Evolutionary conservation across 2,329 filamentous ascomycete species (phyloP).

Genomic region (Penicillium sp.): DNA sequence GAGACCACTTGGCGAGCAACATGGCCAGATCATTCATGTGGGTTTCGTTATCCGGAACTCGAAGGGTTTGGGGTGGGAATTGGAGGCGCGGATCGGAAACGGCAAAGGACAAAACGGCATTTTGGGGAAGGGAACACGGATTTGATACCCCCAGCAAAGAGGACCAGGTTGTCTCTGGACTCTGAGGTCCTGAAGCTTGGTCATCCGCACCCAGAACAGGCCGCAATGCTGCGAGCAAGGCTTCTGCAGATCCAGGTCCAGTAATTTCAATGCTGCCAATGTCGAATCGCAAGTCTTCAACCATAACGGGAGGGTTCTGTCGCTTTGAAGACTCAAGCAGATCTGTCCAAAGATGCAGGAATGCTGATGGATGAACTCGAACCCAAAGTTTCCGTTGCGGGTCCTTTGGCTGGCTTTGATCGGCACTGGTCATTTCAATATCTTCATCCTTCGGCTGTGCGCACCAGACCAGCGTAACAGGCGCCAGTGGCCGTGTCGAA

Average conservation of each 20-base stretch:
- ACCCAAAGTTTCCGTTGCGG: constrained; percentile 62
- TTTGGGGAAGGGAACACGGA: constrained; percentile 67
- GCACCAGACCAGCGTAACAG: constrained; percentile 75
- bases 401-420: constrained; percentile 27
- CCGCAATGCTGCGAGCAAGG: constrained; percentile 68
- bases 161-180: constrained; percentile 43
- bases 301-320: constrained; percentile 60
- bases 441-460: constrained; percentile 39
- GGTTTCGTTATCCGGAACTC: constrained; percentile 39
- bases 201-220: constrained; percentile 35
- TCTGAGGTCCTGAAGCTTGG: constrained; percentile 22
- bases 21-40: constrained; percentile 54
- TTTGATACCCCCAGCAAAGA: constrained; percentile 59
- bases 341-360: constrained; percentile 65
- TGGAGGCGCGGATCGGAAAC: constrained; percentile 77
- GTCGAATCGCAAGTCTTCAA: constrained; percentile 70
- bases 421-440: constrained; percentile 38
- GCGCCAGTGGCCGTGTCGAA: constrained; percentile 63
- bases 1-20: constrained; percentile 66
- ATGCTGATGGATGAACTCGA: constrained; percentile 77
- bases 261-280: constrained; percentile 70
- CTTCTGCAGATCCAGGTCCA: constrained; percentile 77
- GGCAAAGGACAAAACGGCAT: constrained; percentile 71
- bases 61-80: constrained; percentile 67
- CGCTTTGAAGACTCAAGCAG: constrained; percentile 59